Percentiles rank a stretch among this genome's conserved stretches.
These are phyloP conservation scores for Rhodofomes roseus DNA, from an alignment of 1,284 basidiomycete genomes.

Conservation along the genomic window DNA sequence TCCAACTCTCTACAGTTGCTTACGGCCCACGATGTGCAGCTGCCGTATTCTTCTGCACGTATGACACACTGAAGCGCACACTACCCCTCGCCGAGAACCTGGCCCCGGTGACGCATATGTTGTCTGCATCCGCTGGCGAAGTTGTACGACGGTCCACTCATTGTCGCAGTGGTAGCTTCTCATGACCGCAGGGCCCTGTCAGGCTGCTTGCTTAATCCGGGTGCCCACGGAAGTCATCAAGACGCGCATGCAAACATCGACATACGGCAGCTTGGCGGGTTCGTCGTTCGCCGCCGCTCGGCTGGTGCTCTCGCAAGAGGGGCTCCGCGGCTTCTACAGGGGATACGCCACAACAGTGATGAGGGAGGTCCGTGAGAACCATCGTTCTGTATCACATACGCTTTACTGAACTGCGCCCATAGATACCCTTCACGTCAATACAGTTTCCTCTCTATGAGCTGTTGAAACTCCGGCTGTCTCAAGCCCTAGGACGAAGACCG, in stretches of 20 bases:
- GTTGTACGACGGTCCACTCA: conserved; percentile 50
- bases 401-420: not conserved
- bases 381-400: not conserved
- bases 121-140: conserved; percentile 81
- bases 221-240: conserved; percentile 96
- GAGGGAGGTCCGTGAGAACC: conserved; percentile 53
- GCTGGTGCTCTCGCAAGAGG: conserved; percentile 52
- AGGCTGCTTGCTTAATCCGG: conserved; percentile 90
- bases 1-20: not conserved
- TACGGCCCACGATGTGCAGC: conserved; percentile 45
- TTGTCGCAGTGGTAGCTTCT: conserved; percentile 18
- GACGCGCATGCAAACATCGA: conserved; percentile 75
- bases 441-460: conserved; percentile 97
- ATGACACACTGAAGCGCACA: conserved; percentile 83
- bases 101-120: conserved; percentile 74
- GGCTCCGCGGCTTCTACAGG: conserved; percentile 71
- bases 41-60: conserved; percentile 93
- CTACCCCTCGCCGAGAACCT: conserved; percentile 58
- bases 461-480: conserved; percentile 68
- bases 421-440: conserved; percentile 97
- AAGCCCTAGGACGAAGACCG: conserved; percentile 46
- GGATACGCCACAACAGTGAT: conserved; percentile 80
- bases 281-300: conserved; percentile 46
- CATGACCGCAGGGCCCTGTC: conserved; percentile 15
- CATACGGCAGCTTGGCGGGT: conserved; percentile 51